Percentiles rank a stretch among this genome's conserved stretches.
Evolutionary conservation across 2,329 filamentous ascomycete species (phyloP).

Genomic region (Dactylellina parvicollis): DNA sequence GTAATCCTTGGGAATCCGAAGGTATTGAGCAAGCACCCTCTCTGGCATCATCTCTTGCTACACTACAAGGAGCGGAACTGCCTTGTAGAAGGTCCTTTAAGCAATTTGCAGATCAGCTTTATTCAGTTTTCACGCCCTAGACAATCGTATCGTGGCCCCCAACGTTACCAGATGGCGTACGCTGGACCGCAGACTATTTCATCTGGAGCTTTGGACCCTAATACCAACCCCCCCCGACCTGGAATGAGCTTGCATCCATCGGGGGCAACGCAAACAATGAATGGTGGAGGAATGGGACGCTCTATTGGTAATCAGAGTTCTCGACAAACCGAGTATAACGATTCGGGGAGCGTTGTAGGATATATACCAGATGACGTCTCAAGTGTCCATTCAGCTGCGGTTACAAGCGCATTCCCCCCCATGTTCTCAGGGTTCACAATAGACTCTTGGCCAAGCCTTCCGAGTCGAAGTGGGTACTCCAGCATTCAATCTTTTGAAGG

Average conservation of each 20-base stretch:
- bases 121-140: conserved; percentile 95
- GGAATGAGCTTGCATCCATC: conserved; percentile 38
- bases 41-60: conserved; percentile 93
- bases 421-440: conserved; percentile 94
- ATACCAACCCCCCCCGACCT: background rate
- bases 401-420: conserved; percentile 84
- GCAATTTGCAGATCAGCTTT: conserved; percentile 93
- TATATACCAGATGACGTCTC: conserved; percentile 98
- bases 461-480: conserved; percentile 70
- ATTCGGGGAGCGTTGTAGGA: conserved; percentile 87
- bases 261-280: conserved; percentile 62
- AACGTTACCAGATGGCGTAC: conserved; percentile 84
- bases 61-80: conserved; percentile 98
- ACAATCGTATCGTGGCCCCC: conserved; percentile 87
- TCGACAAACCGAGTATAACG: conserved; percentile 67
- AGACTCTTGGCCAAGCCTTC: conserved; percentile 86
- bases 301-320: conserved; percentile 41
- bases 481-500: conserved; percentile 67
- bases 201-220: conserved; percentile 18
- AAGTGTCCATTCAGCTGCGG: conserved; percentile 89
- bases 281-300: conserved; percentile 30
- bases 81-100: conserved; percentile 92
- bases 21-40: conserved; percentile 93
- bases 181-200: conserved; percentile 64
- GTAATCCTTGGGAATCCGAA: conserved; percentile 98